Evolutionary conservation across 257 asterid genomes (phyloP).

Genomic region (Penstemon davidsonii): DNA sequence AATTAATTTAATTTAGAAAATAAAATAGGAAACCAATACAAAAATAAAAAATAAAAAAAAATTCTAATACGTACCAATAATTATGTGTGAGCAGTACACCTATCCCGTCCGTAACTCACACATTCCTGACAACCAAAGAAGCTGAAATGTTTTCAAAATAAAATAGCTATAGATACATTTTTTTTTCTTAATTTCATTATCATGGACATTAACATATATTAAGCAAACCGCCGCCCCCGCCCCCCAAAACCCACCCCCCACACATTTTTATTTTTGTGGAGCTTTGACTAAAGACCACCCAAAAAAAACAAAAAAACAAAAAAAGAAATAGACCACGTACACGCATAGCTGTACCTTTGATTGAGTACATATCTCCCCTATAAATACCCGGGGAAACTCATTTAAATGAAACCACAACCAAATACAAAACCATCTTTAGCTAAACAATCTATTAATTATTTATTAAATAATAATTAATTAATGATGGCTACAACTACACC

Average conservation of each 20-base stretch:
- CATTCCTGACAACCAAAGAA: too few relatives aligned
- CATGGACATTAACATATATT: background rate
- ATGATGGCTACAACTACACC: slow-evolving; percentile 21
- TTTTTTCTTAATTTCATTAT: background rate
- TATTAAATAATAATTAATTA: background rate
- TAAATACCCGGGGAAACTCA: slow-evolving; percentile 35
- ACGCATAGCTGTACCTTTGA: background rate
- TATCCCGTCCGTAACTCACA: too few relatives aligned
- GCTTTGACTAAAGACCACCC: slow-evolving; percentile 26
- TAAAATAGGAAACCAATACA: too few relatives aligned
- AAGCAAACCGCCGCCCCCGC: too few relatives aligned
- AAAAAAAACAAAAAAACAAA: background rate
- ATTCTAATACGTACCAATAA: too few relatives aligned
- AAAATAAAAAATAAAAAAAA: too few relatives aligned
- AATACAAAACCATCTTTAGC: background rate
- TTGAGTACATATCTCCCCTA: slow-evolving; percentile 23
- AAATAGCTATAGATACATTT: too few relatives aligned
- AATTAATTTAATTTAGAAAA: too few relatives aligned
- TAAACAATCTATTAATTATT: too few relatives aligned
- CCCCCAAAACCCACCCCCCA: too few relatives aligned
- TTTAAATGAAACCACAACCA: slow-evolving; percentile 21
- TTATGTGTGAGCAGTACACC: too few relatives aligned
- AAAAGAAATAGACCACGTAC: background rate
- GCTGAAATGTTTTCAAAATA: too few relatives aligned
- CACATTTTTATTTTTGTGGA: background rate